Evolutionary conservation across 192 early-diverging fungal genomes (phyloP).

Genomic region (Coemansia sp.): DNA sequence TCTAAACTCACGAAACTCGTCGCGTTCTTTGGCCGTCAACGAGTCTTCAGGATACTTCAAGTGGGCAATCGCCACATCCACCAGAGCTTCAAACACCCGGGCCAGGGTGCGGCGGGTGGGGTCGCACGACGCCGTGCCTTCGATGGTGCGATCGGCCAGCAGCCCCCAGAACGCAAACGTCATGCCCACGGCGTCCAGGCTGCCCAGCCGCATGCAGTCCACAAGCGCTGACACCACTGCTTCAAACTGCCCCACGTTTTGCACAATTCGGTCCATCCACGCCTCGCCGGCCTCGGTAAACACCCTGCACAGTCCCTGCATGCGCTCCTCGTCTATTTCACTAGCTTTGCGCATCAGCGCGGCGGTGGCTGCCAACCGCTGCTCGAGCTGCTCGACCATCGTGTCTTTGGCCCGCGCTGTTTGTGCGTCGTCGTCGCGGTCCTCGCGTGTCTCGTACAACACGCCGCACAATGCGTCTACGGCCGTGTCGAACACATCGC

Average conservation of each 20-base stretch:
- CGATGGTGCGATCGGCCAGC: conserved; percentile 65
- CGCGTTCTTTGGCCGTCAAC: conserved; percentile 86
- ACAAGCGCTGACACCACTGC: conserved; percentile 80
- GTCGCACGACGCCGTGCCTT: conserved; percentile 54
- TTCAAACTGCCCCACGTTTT: conserved; percentile 65
- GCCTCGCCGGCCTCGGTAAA: conserved; percentile 90
- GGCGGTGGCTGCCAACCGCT: conserved; percentile 48
- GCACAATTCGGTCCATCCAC: conserved; percentile 72
- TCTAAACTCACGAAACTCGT: conserved; percentile 95
- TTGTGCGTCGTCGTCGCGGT: conserved; percentile 50
- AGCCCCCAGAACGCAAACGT: conserved; percentile 91
- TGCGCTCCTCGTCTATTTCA: conserved; percentile 76
- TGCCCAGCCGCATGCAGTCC: conserved; percentile 74
- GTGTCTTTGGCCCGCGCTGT: conserved; percentile 58
- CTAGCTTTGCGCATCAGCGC: conserved; percentile 36
- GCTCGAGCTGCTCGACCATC: conserved; percentile 62
- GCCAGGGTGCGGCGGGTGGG: conserved; percentile 56
- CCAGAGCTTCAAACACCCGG: conserved; percentile 69
- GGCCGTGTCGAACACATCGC: conserved; percentile 72
- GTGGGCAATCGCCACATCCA: conserved; percentile 84
- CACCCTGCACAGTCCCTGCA: conserved; percentile 82
- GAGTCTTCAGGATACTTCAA: conserved; percentile 74
- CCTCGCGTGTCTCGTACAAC: conserved; percentile 63
- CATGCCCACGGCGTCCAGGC: conserved; percentile 84
- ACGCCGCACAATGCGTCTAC: conserved; percentile 84